Evolutionary conservation across 306 rosid species (phyloP), one percentile per base, ranked within the genome.

Genomic region (Cucurbita argyrosperma): DNA sequence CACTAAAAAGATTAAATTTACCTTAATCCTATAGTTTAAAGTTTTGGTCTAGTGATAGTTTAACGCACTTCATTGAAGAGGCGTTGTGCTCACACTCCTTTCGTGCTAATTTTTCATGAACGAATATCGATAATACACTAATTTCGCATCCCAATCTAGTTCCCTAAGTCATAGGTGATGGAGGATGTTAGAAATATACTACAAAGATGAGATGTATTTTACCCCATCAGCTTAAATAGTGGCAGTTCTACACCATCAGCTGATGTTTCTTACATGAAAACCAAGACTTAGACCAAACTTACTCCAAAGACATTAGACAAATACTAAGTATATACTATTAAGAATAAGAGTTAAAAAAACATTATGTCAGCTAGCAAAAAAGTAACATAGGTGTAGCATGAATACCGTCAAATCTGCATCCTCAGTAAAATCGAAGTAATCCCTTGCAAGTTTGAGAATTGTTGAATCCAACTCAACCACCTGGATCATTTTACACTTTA

Each of bases 391-490:
- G 73, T 21, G 53, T 55, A 42, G 59, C 13, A 61, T 11, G 53
- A 42, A 74, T 79, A 93, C 98, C 98, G 83, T 84, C 82, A 93
- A 77, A 77, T 80, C 77, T 46, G 89, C 78, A 81, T 93, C 92
- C 79, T 89, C 98, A 8, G 78, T 59, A 77, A 93, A 86, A 81
- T 80, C 84, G 77, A 93, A 93, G 85, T 85, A 77, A 43, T 72
- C 83, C 84, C 81, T 84, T 45, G 98, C 98, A 87, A 93, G 82
- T 81, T 82, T 82, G 78, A 83, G 81, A 76, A 93, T 82, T 45
- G 72, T 53, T 10, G 90, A 88, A 77, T 93, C 98, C 76, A 93
- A 83, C 85, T 93, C 98, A 81, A 93, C 98, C 62, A 85, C 91
- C 98, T 93, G 87, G 43, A 59, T 26, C 76, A 61, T 26, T 51